These are phyloP conservation scores for Musa schizocarpa DNA, from an alignment of 176 grass and related monocot species.

Conservation along the genomic window DNA sequence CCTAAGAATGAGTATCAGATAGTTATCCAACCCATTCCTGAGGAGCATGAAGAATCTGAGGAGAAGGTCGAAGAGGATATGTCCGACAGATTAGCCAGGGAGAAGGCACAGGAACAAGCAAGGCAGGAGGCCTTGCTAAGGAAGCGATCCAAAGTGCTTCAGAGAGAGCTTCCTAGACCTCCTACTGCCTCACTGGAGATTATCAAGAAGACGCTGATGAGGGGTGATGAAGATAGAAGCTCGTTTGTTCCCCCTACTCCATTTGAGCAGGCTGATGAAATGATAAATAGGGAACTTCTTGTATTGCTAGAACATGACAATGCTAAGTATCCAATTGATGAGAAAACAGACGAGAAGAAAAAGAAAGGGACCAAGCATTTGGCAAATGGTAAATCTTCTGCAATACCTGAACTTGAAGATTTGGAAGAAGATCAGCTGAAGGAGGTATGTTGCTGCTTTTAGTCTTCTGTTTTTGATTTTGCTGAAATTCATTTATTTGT, in stretches of 20 bases:
- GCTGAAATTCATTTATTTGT: neutral
- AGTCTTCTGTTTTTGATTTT: neutral
- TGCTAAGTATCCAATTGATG: conserved; percentile 79
- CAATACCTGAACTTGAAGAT: conserved; percentile 72
- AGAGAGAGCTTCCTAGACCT: conserved; percentile 78
- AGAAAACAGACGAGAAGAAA: conserved; percentile 55
- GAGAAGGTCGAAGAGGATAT: conserved; percentile 89
- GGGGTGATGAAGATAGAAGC: conserved; percentile 60
- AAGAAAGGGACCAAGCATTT: conserved; percentile 46
- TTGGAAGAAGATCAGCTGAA: conserved; percentile 58
- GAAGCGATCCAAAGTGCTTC: conserved; percentile 91
- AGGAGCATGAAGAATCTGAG: conserved; percentile 55
- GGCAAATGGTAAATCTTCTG: conserved; percentile 26
- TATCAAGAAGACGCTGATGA: conserved; percentile 58
- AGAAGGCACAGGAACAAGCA: conserved; percentile 61
- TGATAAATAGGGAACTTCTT: conserved; percentile 70
- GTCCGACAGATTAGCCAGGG: conserved; percentile 59
- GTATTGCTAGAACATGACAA: conserved; percentile 72
- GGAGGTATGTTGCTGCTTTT: conserved; percentile 34
- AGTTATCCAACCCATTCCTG: conserved; percentile 56
- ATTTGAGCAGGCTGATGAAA: conserved; percentile 77
- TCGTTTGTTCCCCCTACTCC: conserved; percentile 78
- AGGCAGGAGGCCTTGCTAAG: conserved; percentile 68
- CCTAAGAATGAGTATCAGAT: conserved; percentile 92
- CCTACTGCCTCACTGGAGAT: conserved; percentile 56